Percentiles rank a stretch among this genome's conserved stretches.
These are phyloP conservation scores for Collybia mongolica DNA, from an alignment of 768 basidiomycete genomes.

Conservation along the genomic window DNA sequence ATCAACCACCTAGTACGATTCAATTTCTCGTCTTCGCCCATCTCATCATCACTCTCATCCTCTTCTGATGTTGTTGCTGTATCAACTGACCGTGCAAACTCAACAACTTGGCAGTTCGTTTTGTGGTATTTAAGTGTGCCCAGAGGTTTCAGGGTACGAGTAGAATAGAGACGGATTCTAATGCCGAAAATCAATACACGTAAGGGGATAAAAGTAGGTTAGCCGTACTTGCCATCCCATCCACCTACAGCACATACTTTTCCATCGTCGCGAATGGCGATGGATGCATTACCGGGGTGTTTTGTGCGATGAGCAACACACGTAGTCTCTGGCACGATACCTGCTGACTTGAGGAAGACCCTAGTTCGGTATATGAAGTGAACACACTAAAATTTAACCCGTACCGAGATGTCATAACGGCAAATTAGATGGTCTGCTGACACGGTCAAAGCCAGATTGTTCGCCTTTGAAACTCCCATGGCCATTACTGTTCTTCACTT, in stretches of 20 bases:
- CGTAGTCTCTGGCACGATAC: not conserved
- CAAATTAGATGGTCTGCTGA: constrained; percentile 83
- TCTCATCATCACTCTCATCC: constrained; percentile 53
- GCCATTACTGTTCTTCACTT: constrained; percentile 66
- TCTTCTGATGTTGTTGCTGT: constrained; percentile 4
- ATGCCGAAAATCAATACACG: constrained; percentile 1
- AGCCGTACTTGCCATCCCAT: constrained; percentile 88
- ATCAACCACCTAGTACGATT: constrained; percentile 61
- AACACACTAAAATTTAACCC: constrained; percentile 5
- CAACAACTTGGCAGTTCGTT: constrained; percentile 67
- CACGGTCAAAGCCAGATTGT: constrained; percentile 67
- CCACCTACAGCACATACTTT: constrained; percentile 85
- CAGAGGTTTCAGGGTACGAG: constrained; percentile 76
- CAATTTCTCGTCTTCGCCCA: constrained; percentile 40
- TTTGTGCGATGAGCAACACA: constrained; percentile 51
- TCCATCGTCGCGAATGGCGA: constrained; percentile 76
- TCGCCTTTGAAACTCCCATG: constrained; percentile 65
- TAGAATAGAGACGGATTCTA: constrained; percentile 85
- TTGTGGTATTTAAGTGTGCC: constrained; percentile 87
- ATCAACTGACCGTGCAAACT: constrained; percentile 52
- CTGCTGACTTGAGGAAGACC: not conserved
- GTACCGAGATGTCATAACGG: constrained; percentile 58
- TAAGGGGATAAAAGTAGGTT: not conserved
- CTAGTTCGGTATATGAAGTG: not conserved
- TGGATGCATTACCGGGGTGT: constrained; percentile 73